Evolutionary conservation across 2,329 filamentous ascomycete species (phyloP).

Genomic region (Coniochaeta hoffmannii): DNA sequence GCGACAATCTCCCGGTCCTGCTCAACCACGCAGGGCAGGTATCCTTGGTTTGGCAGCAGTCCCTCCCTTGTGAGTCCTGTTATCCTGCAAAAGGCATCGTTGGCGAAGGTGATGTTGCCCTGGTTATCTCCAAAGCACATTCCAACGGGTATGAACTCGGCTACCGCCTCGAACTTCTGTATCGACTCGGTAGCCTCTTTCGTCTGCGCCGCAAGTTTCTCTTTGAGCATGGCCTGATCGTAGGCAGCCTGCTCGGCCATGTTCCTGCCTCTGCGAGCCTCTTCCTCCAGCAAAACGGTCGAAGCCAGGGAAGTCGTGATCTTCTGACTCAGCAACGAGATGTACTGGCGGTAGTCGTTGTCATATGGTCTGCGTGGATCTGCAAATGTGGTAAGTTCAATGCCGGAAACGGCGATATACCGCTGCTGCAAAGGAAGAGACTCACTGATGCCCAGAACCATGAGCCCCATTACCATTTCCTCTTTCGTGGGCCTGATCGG

Average conservation of each 20-base stretch:
- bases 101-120: conserved; percentile 62
- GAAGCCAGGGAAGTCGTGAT: conserved; percentile 62
- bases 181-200: conserved; percentile 46
- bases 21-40: conserved; percentile 37
- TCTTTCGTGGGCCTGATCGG: conserved; percentile 61
- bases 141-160: conserved; percentile 66
- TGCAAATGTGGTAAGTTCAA: no score
- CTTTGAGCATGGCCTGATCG: conserved; percentile 58
- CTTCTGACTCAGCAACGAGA: conserved; percentile 47
- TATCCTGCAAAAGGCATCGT: conserved; percentile 56
- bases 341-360: conserved; percentile 63
- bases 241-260: conserved; percentile 59
- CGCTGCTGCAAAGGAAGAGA: no score
- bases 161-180: conserved; percentile 61
- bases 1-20: conserved; percentile 35
- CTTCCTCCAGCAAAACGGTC: conserved; percentile 63
- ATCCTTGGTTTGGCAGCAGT: conserved; percentile 18
- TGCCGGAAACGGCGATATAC: no score
- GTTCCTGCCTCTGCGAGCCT: conserved; percentile 48
- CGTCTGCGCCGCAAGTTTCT: conserved; percentile 53
- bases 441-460: conserved; percentile 54
- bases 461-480: conserved; percentile 58
- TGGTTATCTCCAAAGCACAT: conserved; percentile 62
- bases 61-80: conserved; percentile 32
- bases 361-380: conserved; percentile 66